These are phyloP conservation scores for Solanum piurae DNA, from an alignment of 257 asterid species.

Conservation along the genomic window DNA sequence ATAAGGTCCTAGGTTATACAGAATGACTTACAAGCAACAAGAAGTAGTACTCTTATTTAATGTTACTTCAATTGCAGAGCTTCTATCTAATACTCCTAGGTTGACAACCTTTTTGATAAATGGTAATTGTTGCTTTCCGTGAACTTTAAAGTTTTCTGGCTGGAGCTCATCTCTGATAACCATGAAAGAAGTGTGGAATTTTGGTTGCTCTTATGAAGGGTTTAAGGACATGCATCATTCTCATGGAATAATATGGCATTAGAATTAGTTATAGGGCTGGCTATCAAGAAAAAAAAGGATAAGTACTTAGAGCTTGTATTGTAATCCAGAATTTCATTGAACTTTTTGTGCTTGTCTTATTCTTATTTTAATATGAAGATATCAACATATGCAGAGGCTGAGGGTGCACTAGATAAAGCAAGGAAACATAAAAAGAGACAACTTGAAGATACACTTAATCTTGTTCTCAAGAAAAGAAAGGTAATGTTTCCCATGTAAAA, in stretches of 20 bases:
- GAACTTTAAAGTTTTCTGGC: not conserved
- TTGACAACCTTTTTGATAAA: not conserved
- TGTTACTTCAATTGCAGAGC: not conserved
- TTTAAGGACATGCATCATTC: not conserved
- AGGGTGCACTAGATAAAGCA: conserved; percentile 98
- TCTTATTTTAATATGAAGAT: not conserved
- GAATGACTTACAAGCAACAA: not conserved
- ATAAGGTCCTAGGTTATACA: not conserved
- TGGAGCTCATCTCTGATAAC: not conserved
- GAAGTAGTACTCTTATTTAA: not conserved
- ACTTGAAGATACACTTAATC: conserved; percentile 92
- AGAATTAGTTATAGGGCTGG: not conserved
- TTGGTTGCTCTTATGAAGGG: not conserved
- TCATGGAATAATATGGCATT: not conserved
- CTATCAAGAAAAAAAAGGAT: not conserved
- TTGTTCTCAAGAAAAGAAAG: conserved; percentile 88
- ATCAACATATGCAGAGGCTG: conserved; percentile 64
- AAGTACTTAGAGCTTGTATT: not conserved
- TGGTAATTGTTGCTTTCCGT: not conserved
- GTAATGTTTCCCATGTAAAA: conserved; percentile 5
- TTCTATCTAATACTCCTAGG: not conserved
- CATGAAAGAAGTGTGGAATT: not conserved
- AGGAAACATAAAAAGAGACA: conserved; percentile 98
- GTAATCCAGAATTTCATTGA: not conserved
- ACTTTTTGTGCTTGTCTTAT: too few species aligned